Conservation (phyloP, 1,139 yeast genomes). For the Blastobotrys serpentis region DNA sequence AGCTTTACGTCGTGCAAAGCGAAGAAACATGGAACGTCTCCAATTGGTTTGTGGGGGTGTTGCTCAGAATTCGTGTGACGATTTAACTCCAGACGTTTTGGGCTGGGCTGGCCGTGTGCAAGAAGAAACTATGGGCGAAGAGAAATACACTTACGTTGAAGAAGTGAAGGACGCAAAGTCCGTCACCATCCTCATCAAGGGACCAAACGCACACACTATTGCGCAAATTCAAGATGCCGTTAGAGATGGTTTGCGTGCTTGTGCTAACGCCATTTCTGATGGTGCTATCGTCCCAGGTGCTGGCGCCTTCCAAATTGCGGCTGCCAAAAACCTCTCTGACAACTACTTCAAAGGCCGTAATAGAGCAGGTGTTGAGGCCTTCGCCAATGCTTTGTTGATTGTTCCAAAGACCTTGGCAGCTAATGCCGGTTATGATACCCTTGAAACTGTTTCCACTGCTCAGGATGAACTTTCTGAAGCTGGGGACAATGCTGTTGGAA, state of each 20-base stretch:
- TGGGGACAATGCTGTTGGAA: conserved; percentile 83
- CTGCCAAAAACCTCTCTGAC: conserved; percentile 59
- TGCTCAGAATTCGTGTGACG: conserved; percentile 97
- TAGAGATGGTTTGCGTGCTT: conserved; percentile 94
- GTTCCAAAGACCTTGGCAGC: conserved; percentile 91
- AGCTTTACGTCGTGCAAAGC: conserved; percentile 95
- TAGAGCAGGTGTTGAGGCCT: conserved; percentile 89
- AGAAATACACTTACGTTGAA: conserved; percentile 93
- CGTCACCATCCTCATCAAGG: conserved; percentile 88
- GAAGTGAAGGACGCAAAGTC: conserved; percentile 90
- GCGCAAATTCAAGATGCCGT: conserved; percentile 96
- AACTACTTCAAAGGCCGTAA: conserved; percentile 73
- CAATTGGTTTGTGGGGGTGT: conserved; percentile 97
- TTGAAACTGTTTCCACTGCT: conserved; percentile 84
- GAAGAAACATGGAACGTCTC: conserved; percentile 98
- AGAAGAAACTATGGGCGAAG: conserved; percentile 94
- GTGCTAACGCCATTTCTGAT: conserved; percentile 86
- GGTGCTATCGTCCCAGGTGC: conserved; percentile 91
- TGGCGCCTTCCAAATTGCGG: conserved; percentile 90
- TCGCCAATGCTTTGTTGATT: conserved; percentile 84
- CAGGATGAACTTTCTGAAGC: conserved; percentile 72
- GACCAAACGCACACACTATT: conserved; percentile 84
- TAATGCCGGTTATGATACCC: conserved; percentile 91
- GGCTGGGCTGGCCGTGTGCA: conserved; percentile 91
- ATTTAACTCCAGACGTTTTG: conserved; percentile 74